phyloP scores from a whole-genome alignment of 495 filamentous ascomycete species.

The Trichoderma asperelloides region DNA sequence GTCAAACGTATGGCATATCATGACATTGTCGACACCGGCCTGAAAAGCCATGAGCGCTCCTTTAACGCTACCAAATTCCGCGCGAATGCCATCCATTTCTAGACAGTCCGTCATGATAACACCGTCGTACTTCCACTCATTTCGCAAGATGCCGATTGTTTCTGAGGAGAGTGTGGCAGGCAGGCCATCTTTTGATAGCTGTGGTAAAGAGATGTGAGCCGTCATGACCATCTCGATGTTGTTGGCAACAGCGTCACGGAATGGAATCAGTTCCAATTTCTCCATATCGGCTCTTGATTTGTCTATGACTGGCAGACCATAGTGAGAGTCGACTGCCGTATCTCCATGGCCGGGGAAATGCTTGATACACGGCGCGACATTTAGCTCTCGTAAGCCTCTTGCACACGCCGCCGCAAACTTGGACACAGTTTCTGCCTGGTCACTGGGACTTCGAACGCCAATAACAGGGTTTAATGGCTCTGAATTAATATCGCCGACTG shows the following conservation, averaged over 20 bases:
- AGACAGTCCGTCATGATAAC: constrained; percentile 1
- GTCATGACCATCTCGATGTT: constrained; percentile 2
- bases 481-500: background rate
- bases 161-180: background rate
- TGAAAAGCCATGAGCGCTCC: background rate
- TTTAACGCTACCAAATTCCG: background rate
- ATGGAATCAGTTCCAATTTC: background rate
- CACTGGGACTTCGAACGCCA: background rate
- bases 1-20: constrained; percentile 2
- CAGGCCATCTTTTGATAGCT: background rate
- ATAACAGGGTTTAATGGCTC: background rate
- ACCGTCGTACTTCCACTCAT: background rate
- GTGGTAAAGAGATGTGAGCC: constrained; percentile 1
- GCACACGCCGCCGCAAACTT: background rate
- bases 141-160: background rate
- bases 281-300: constrained; percentile 4
- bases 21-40: constrained; percentile 2
- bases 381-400: background rate
- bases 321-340: background rate
- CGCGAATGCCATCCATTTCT: background rate
- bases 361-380: constrained; percentile 2
- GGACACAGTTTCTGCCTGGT: background rate
- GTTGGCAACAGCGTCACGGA: background rate
- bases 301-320: background rate
- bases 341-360: constrained; percentile 4